Percentiles rank a stretch among this genome's conserved stretches.
phyloP scores from a whole-genome alignment of 148 eudicot genomes.

The Chenopodium suecicum region DNA sequence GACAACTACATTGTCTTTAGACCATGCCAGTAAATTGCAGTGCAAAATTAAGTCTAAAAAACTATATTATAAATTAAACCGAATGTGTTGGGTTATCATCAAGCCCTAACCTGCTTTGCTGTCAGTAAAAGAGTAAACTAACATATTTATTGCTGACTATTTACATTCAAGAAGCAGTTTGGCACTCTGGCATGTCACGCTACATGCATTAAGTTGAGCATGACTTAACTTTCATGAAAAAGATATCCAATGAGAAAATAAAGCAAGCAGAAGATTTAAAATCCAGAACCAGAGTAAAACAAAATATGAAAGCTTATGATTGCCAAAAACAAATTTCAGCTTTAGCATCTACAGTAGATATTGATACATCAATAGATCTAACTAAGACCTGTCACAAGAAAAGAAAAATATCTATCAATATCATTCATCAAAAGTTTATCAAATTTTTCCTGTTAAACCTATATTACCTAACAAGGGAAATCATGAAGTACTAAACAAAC shows the following conservation, averaged over 20 bases:
- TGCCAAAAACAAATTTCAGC: background rate
- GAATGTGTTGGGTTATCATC: background rate
- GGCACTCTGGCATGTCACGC: background rate
- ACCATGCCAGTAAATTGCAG: background rate
- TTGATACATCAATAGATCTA: background rate
- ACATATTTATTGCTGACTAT: background rate
- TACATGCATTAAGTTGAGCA: background rate
- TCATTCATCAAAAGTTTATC: background rate
- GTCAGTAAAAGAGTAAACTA: background rate
- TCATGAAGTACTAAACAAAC: background rate
- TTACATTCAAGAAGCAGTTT: background rate
- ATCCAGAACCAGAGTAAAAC: background rate
- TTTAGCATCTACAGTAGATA: background rate
- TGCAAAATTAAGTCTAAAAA: background rate
- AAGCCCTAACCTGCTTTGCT: background rate
- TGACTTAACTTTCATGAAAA: background rate
- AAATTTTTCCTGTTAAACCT: background rate
- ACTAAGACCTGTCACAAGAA: background rate
- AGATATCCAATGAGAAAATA: background rate
- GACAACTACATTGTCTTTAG: background rate
- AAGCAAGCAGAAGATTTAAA: background rate
- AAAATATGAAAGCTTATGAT: background rate
- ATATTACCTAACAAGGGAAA: background rate
- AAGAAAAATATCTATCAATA: background rate
- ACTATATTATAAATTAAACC: too few relatives aligned